A percentile compares a stretch with the other conserved stretches of the same genome.
These are phyloP conservation scores for Zymoseptoria pseudotritici DNA, from an alignment of 2,329 filamentous ascomycete genomes.

Conservation along the genomic window DNA sequence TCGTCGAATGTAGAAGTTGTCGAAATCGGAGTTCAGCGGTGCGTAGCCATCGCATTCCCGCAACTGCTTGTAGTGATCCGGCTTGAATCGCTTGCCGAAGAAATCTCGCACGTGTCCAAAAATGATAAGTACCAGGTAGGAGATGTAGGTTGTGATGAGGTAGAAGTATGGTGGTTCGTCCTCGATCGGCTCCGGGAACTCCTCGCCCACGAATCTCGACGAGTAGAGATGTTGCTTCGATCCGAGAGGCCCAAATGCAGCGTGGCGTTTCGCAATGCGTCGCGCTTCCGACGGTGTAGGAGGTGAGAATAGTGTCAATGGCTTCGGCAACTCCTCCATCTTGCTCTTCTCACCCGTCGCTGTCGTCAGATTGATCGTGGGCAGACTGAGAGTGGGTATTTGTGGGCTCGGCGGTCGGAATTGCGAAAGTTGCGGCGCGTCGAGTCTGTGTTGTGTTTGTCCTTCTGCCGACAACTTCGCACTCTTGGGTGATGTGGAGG, in stretches of 20 bases:
- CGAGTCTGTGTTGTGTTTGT: slow-evolving; percentile 17
- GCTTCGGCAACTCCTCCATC: slow-evolving; percentile 62
- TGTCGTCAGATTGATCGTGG: slow-evolving; percentile 85
- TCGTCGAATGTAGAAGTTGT: slow-evolving; percentile 93
- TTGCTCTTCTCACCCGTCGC: slow-evolving; percentile 69
- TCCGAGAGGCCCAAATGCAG: slow-evolving; percentile 82
- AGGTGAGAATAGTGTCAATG: slow-evolving; percentile 79
- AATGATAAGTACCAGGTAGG: slow-evolving; percentile 90
- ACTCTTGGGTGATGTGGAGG: slow-evolving; percentile 22
- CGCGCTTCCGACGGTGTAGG: slow-evolving; percentile 76
- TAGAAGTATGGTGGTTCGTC: slow-evolving; percentile 97
- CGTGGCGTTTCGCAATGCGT: slow-evolving; percentile 67
- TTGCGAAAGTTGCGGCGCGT: slow-evolving; percentile 43
- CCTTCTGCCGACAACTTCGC: slow-evolving; percentile 30
- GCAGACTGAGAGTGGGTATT: slow-evolving; percentile 70
- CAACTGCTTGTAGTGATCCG: slow-evolving; percentile 78
- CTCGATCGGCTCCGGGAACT: slow-evolving; percentile 75
- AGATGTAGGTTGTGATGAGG: slow-evolving; percentile 95
- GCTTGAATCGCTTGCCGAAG: slow-evolving; percentile 90
- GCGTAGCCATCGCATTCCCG: slow-evolving; percentile 83
- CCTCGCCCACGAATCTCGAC: slow-evolving; percentile 75
- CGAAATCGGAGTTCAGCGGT: slow-evolving; percentile 93
- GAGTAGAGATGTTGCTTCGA: slow-evolving; percentile 78
- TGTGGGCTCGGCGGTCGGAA: slow-evolving; percentile 58
- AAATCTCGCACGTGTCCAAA: slow-evolving; percentile 95